Percentiles rank a stretch among this genome's conserved stretches.
Conservation (phyloP, 1,284 basidiomycete genomes). For the Naganishia albida region DNA sequence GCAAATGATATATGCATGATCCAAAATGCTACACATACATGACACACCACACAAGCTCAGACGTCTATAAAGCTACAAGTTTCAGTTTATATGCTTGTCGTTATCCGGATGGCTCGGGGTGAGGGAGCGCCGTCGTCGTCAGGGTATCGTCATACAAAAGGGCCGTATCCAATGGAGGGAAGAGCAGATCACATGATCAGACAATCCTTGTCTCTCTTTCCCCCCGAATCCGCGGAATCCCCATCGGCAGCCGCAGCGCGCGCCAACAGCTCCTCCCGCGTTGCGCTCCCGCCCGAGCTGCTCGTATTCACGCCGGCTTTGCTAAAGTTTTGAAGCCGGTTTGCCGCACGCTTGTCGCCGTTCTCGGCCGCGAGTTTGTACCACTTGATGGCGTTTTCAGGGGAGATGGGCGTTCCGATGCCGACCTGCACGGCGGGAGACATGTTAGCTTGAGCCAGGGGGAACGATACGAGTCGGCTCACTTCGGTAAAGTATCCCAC, state of each 20-base stretch:
- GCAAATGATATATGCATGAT: constrained; percentile 4
- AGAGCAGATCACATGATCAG: constrained; percentile 28
- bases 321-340: constrained; percentile 65
- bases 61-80: constrained; percentile 27
- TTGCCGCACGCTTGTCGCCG: constrained; percentile 88
- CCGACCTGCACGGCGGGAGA: constrained; percentile 61
- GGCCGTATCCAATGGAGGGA: not conserved
- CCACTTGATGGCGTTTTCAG: constrained; percentile 71
- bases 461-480: constrained; percentile 33
- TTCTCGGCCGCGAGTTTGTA: constrained; percentile 90
- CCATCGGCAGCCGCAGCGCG: constrained; percentile 22
- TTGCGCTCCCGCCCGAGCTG: not conserved
- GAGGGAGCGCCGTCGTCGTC: constrained; percentile 12
- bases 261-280: constrained; percentile 25
- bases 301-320: constrained; percentile 26
- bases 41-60: constrained; percentile 5
- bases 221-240: constrained; percentile 15
- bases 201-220: constrained; percentile 32
- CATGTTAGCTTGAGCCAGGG: not conserved
- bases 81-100: constrained; percentile 17
- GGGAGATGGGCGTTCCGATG: constrained; percentile 72
- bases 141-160: constrained; percentile 24
- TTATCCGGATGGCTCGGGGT: not conserved
- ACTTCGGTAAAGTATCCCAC: constrained; percentile 94
- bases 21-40: constrained; percentile 10